Conservation (phyloP, 2,329 filamentous ascomycete genomes). For the Akanthomyces uredinophilus region DNA sequence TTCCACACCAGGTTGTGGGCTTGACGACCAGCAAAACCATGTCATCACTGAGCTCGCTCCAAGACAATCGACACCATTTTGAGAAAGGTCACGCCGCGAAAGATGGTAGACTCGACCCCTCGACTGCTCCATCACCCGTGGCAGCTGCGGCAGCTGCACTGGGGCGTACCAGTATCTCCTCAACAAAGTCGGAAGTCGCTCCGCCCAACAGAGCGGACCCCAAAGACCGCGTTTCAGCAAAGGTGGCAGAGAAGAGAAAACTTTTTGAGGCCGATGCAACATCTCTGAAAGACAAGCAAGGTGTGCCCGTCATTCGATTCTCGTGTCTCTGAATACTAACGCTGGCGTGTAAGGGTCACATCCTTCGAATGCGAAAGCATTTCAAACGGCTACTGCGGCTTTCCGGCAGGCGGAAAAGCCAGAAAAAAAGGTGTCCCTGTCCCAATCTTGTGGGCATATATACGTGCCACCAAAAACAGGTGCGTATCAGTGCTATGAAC, state of each 20-base stretch:
- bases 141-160: not conserved
- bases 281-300: not conserved
- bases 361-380: not conserved
- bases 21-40: constrained; percentile 6
- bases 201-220: not conserved
- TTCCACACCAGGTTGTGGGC: constrained; percentile 14
- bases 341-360: not conserved
- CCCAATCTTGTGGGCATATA: not conserved
- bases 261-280: constrained; percentile 19
- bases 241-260: constrained; percentile 22
- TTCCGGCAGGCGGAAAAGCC: not conserved
- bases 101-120: not conserved
- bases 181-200: not conserved
- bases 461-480: not conserved
- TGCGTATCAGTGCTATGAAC: not conserved
- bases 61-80: not conserved
- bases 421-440: not conserved
- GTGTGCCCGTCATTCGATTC: not conserved
- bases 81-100: not conserved
- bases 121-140: not conserved
- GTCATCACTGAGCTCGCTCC: constrained; percentile 2
- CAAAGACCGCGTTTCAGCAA: not conserved
- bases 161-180: not conserved
- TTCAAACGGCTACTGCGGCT: not conserved
- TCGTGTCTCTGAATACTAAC: not conserved